These are phyloP conservation scores for Mycena galericulata DNA, from an alignment of 768 basidiomycete genomes.

Conservation along the genomic window DNA sequence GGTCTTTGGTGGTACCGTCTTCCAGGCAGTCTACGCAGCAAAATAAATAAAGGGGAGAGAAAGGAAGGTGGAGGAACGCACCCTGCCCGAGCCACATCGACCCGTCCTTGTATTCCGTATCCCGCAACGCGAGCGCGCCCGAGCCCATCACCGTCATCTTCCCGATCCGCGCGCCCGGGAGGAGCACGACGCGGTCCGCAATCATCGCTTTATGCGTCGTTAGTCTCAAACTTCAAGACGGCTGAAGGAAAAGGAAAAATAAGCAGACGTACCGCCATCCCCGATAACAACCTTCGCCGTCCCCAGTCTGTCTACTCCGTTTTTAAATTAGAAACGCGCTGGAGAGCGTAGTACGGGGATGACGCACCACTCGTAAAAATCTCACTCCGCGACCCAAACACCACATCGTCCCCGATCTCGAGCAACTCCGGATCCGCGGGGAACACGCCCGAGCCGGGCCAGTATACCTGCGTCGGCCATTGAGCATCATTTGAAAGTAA, in stretches of 20 bases:
- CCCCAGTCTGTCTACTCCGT: conserved; percentile 1
- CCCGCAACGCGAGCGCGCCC: conserved; percentile 54
- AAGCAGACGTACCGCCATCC: background rate
- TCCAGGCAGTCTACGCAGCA: conserved; percentile 31
- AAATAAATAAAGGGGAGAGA: background rate
- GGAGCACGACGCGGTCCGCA: conserved; percentile 60
- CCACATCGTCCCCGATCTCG: conserved; percentile 61
- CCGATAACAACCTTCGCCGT: background rate
- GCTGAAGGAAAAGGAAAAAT: background rate
- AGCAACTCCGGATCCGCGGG: conserved; percentile 60
- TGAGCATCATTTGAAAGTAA: too few species aligned
- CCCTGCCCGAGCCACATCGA: conserved; percentile 50
- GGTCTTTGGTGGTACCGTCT: conserved; percentile 33
- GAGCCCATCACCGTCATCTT: conserved; percentile 57
- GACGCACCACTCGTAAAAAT: conserved; percentile 47
- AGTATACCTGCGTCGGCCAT: background rate
- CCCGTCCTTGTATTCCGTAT: conserved; percentile 53
- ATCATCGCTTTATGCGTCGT: conserved; percentile 52
- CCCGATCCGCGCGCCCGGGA: conserved; percentile 55
- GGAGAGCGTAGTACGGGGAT: too few species aligned
- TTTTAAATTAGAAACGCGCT: background rate
- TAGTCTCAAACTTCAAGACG: background rate
- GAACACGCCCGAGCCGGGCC: background rate
- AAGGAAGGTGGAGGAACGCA: conserved; percentile 24
- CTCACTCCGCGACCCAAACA: conserved; percentile 59